These are phyloP conservation scores for Euphorbia tirucalli DNA, from an alignment of 345 rosid species.

Conservation along the genomic window DNA sequence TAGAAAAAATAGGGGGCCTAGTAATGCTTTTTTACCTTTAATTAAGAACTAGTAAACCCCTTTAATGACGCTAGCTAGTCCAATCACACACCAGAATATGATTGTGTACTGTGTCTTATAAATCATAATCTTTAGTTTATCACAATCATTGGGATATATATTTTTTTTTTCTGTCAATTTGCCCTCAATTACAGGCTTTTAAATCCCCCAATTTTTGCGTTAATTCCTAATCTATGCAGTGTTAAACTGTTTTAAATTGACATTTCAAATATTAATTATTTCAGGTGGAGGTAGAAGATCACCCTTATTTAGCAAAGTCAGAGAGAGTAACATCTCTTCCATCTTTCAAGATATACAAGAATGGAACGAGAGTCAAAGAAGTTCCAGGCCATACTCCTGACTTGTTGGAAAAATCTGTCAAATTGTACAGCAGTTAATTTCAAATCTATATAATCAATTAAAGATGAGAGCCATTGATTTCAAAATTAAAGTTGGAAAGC, in stretches of 20 bases:
- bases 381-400: constrained; percentile 37
- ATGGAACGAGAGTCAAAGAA: constrained; percentile 44
- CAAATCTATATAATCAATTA: no score
- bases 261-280: constrained; percentile 3
- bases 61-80: not conserved
- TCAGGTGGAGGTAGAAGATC: constrained; percentile 52
- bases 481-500: no score
- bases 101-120: no score
- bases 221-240: not conserved
- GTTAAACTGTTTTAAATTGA: not conserved
- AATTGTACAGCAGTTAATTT: constrained; percentile 37
- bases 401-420: constrained; percentile 40
- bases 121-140: not conserved
- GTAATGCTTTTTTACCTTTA: no score
- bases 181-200: constrained; percentile 3
- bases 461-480: no score
- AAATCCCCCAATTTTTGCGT: not conserved
- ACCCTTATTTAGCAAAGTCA: constrained; percentile 44
- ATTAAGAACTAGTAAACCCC: no score
- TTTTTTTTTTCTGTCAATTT: not conserved
- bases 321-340: constrained; percentile 40
- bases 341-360: constrained; percentile 51
- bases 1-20: no score
- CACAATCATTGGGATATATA: not conserved
- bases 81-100: constrained; percentile 7